Evolutionary conservation across 73 alveolate genomes (phyloP), one percentile per base, ranked within the genome.

Genomic region (Paramecium bursaria): DNA sequence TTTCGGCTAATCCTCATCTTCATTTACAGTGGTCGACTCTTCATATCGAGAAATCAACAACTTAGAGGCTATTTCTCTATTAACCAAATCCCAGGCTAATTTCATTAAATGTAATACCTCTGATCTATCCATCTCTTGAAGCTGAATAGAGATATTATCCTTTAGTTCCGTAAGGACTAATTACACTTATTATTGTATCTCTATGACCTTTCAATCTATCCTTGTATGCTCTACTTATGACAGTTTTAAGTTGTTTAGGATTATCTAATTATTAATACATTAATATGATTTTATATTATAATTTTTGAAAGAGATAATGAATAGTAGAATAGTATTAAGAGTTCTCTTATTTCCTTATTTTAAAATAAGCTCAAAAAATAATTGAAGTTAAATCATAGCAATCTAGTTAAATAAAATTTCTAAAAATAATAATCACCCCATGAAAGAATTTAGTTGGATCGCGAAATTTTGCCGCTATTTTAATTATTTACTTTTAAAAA

Each of bases 81-180:
- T 73, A 4, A 79, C 17, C 6, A 79, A 73, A 79, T 79, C 89
- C 89, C 89, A 79, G 35, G 77, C 89, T 79, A 55, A 30, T 46
- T 67, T 39, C 11, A 39, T 39, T 39, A 39, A 67, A 47, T 67
- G 33, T 25, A n/a, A 23, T 54, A 79, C 89, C 74, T 86, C 91
- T 92, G 27, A 92, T 86, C 10, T 86, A 49, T 74, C 92, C 93
- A 74, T 92, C 97, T 53, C 93, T 91, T 14, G 97, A 92, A 30
- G 95, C 97, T 39, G 93, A 86, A 26, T 85, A 48, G 1, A 92
- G 86, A 3, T 76, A 75, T 19, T 88, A 87, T 3, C 95, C 94
- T 25, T 77, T 90, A 47, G 47, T 44, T 9, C 97, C 97, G 19
- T 86, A 51, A 22, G 97, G 97, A 46, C 94, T 88, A 60, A 74